Evolutionary conservation across 352 stramenopile species (phyloP), one percentile per base, ranked within the genome.

Genomic region (Halophytophthora polymorphica): DNA sequence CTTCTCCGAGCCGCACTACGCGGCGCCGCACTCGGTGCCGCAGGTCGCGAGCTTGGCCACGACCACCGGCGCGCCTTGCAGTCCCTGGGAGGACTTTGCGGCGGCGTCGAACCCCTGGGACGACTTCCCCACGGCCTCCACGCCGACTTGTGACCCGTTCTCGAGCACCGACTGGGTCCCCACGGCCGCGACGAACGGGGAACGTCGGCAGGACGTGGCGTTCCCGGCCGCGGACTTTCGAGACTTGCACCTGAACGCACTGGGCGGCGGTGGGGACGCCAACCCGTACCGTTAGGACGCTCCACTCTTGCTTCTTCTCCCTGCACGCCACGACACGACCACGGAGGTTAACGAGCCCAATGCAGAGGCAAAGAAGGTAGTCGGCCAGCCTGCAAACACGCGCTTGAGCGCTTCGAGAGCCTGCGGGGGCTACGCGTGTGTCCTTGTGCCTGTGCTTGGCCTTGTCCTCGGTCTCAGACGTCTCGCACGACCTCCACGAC

Each of bases 111-210:
- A n/a, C n/a, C 59, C 67, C 1, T 84, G 67, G 67, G 67, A 78
- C 38, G 60, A 61, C n/a, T 66, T 78, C 37, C 47, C 61, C 22
- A n/a, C 61, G 13, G 61, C 63, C 2, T 64, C 65, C 3, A 55
- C 62, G 18, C 53, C 60, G 6, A 34, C 45, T 17, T 37, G 43
- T 2, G 58, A 71, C 36, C 41, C 36, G 22, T 71, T 61, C 12
- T 19, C 34, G 37, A 60, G 28, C 28, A 49, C 38, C 37, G 35
- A 64, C 42, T 71, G 62, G 58, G 41, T 47, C 15, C 28, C n/a
- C 15, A 36, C 56, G 2, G 39, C 34, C 3, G 44, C 43, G 4
- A 34, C 28, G 28, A 41, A 51, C 48, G 42, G 28, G 31, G 37
- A 45, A n/a, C 48, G 50, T 25, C 50, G 58, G n/a, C 31, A 46